A percentile compares a stretch with the other conserved stretches of the same genome.
These are phyloP conservation scores for Plantago ovata DNA, from an alignment of 257 asterid genomes.

Conservation along the genomic window DNA sequence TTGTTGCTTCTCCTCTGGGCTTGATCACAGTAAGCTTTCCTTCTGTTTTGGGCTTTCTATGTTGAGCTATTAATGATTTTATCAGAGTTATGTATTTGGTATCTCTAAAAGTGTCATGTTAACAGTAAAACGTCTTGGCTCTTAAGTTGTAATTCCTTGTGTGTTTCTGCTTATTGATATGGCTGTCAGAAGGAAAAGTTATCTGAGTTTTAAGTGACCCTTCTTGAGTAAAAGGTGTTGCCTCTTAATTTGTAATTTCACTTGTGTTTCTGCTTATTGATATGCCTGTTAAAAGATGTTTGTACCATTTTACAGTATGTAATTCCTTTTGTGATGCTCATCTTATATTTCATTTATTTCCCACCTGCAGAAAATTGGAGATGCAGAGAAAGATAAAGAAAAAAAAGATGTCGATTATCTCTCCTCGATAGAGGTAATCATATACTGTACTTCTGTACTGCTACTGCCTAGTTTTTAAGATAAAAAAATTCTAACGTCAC, in stretches of 20 bases:
- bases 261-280: too few relatives aligned
- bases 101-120: conserved; percentile 2
- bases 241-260: too few relatives aligned
- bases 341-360: conserved; percentile 7
- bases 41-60: conserved; percentile 9
- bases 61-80: conserved; percentile 9
- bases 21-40: conserved; percentile 66
- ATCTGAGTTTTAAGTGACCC: too few relatives aligned
- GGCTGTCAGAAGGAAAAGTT: too few relatives aligned
- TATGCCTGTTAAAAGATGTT: too few relatives aligned
- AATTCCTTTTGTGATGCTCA: conserved; percentile 4
- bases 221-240: too few relatives aligned
- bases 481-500: conserved; percentile 6
- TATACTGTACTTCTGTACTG: conserved; percentile 2
- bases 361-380: conserved; percentile 76
- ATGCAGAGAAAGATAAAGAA: conserved; percentile 67
- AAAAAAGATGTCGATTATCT: conserved; percentile 87
- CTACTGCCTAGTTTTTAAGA: not conserved
- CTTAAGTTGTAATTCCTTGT: conserved; percentile 3
- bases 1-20: conserved; percentile 93
- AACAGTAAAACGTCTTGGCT: not conserved
- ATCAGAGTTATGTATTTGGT: conserved; percentile 10
- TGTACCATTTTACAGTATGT: too few relatives aligned
- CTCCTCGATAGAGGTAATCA: conserved; percentile 88
- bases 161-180: conserved; percentile 4